phyloP scores from a whole-genome alignment of 805 yeast species.

The Candida boleticola region DNA sequence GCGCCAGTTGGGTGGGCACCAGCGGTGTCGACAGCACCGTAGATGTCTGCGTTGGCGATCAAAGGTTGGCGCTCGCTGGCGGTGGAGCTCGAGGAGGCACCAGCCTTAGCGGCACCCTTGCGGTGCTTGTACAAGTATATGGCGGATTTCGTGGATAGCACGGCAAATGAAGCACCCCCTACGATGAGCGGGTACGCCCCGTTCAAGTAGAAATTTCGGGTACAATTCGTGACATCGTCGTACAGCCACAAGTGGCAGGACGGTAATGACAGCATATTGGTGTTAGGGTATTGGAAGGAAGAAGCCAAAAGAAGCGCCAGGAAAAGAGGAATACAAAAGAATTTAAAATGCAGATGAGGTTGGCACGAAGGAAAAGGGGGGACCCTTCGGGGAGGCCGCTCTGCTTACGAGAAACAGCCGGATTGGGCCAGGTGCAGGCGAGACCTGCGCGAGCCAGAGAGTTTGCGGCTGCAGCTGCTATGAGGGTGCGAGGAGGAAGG shows the following conservation, averaged over 20 bases:
- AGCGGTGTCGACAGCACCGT: slow-evolving; percentile 25
- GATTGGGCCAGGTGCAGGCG: too few relatives aligned
- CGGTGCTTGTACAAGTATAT: slow-evolving; percentile 11
- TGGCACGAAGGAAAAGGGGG: neutral
- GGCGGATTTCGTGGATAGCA: slow-evolving; percentile 21
- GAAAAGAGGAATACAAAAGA: neutral
- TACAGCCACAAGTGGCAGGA: slow-evolving; percentile 47
- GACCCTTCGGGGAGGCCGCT: too few relatives aligned
- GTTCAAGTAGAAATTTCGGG: slow-evolving; percentile 41
- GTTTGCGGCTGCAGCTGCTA: neutral
- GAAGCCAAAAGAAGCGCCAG: neutral
- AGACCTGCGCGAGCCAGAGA: neutral
- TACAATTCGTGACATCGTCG: slow-evolving; percentile 60
- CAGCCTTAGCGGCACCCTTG: slow-evolving; percentile 14
- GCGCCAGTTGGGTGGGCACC: neutral
- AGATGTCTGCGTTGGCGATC: slow-evolving; percentile 28
- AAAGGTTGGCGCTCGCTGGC: slow-evolving; percentile 30
- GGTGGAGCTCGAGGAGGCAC: slow-evolving; percentile 9
- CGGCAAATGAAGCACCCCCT: slow-evolving; percentile 26
- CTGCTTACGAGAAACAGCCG: too few relatives aligned
- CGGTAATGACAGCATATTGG: neutral
- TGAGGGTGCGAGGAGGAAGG: too few relatives aligned
- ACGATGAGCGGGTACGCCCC: slow-evolving; percentile 28
- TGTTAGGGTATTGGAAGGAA: neutral
- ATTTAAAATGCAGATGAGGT: neutral